These are phyloP conservation scores for Graphilbum sp. DNA, from an alignment of 2,329 filamentous ascomycete species.

Conservation along the genomic window DNA sequence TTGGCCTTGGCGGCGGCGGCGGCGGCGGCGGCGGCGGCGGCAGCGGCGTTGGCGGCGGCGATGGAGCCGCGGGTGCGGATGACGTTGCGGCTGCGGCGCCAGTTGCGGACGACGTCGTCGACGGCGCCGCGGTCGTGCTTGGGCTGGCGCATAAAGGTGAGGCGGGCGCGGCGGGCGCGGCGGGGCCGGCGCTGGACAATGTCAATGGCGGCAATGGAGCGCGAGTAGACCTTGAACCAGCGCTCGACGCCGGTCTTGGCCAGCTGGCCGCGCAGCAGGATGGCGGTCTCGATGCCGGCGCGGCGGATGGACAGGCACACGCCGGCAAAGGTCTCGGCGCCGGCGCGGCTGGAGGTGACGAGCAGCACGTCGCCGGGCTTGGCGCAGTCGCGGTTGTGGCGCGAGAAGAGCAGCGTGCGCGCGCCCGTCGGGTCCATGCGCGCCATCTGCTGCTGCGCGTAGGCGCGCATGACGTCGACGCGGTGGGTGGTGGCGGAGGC, in stretches of 20 bases:
- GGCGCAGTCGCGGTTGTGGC: conserved; percentile 59
- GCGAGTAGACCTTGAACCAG: conserved; percentile 93
- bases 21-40: conserved; percentile 3
- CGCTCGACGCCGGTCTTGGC: conserved; percentile 84
- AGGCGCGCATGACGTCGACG: conserved; percentile 43
- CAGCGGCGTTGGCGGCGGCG: background rate
- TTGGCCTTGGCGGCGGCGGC: conserved; percentile 3
- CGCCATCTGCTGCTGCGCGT: conserved; percentile 53
- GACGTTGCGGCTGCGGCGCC: conserved; percentile 24
- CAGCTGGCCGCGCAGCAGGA: conserved; percentile 73
- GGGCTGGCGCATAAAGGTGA: conserved; percentile 83
- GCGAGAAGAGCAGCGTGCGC: conserved; percentile 66
- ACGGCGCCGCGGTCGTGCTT: conserved; percentile 80
- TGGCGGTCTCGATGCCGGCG: conserved; percentile 74
- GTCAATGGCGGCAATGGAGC: conserved; percentile 79
- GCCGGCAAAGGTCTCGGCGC: conserved; percentile 77
- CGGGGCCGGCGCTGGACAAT: conserved; percentile 76
- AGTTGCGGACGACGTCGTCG: conserved; percentile 59
- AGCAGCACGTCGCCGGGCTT: conserved; percentile 83
- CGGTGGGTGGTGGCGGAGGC: conserved; percentile 6
- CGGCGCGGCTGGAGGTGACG: conserved; percentile 62
- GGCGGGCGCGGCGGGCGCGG: conserved; percentile 68
- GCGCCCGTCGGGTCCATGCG: conserved; percentile 73
- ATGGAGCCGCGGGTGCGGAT: conserved; percentile 14
- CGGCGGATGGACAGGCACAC: conserved; percentile 77